phyloP scores from a whole-genome alignment of 495 filamentous ascomycete genomes.

The Trichoderma parareesei region DNA sequence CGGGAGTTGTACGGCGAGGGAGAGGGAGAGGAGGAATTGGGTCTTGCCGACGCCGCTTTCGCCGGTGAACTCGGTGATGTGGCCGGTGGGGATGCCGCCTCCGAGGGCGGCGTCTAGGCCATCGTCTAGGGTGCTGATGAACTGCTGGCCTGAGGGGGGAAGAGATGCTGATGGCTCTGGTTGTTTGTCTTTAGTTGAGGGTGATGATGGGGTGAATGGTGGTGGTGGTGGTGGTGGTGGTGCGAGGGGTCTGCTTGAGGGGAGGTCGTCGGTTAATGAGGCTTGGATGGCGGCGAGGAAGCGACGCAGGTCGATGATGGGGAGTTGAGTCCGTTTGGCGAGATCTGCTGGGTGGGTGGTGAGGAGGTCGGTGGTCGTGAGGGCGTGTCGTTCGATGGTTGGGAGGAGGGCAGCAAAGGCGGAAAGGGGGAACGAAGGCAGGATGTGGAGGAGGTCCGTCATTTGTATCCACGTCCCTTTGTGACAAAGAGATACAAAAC shows the following conservation, averaged over 20 bases:
- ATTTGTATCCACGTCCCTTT: slow-evolving; percentile 31
- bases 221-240: background rate
- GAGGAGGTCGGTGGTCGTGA: slow-evolving; percentile 80
- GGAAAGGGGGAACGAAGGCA: slow-evolving; percentile 67
- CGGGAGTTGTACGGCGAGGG: slow-evolving; percentile 74
- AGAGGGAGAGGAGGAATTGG: slow-evolving; percentile 78
- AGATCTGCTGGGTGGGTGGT: slow-evolving; percentile 76
- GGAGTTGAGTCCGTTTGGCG: slow-evolving; percentile 76
- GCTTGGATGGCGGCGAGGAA: slow-evolving; percentile 55
- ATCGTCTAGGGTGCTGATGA: slow-evolving; percentile 74
- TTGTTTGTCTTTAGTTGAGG: slow-evolving; percentile 5
- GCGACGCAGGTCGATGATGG: slow-evolving; percentile 67
- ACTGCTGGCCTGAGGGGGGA: slow-evolving; percentile 16
- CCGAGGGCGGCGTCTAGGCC: slow-evolving; percentile 64
- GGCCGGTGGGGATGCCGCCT: slow-evolving; percentile 78
- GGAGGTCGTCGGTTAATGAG: slow-evolving; percentile 58
- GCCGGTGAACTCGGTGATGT: slow-evolving; percentile 84
- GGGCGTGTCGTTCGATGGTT: slow-evolving; percentile 61
- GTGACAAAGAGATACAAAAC: background rate
- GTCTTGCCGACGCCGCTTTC: slow-evolving; percentile 97
- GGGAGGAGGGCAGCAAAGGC: slow-evolving; percentile 69
- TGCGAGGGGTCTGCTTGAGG: slow-evolving; percentile 25
- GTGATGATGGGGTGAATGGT: background rate
- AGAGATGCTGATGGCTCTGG: slow-evolving; percentile 14
- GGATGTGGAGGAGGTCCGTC: slow-evolving; percentile 81